A percentile compares a stretch with the other conserved stretches of the same genome.
Evolutionary conservation across 306 rosid genomes (phyloP).

Genomic region (Crotalaria pallida): DNA sequence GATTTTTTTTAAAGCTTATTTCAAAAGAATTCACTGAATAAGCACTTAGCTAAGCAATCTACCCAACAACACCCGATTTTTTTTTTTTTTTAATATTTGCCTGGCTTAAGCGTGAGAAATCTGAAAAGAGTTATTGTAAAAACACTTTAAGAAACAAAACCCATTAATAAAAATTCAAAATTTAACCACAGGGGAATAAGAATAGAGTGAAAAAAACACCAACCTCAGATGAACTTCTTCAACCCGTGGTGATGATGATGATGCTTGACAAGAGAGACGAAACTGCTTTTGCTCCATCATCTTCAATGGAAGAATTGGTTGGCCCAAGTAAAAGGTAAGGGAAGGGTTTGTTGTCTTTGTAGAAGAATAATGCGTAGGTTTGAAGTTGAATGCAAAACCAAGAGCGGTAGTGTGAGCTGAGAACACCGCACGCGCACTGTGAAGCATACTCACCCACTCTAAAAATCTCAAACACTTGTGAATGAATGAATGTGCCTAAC

Average conservation of each 20-base stretch:
- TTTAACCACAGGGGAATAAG: not conserved
- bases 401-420: conserved; percentile 14
- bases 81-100: not conserved
- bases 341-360: conserved; percentile 9
- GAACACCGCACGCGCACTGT: conserved; percentile 6
- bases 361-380: not conserved
- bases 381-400: conserved; percentile 21
- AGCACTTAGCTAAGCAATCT: too few species aligned
- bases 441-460: conserved; percentile 30
- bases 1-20: too few species aligned
- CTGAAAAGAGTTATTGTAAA: not conserved
- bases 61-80: too few species aligned
- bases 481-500: not conserved
- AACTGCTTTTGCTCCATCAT: not conserved
- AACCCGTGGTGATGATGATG: conserved; percentile 1
- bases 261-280: conserved; percentile 15
- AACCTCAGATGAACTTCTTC: conserved; percentile 20
- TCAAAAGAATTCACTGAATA: too few species aligned
- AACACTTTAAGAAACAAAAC: not conserved
- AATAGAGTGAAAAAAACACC: not conserved
- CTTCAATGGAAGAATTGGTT: conserved; percentile 1
- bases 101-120: not conserved
- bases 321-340: conserved; percentile 17
- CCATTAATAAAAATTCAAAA: not conserved
- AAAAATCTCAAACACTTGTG: not conserved